These are phyloP conservation scores for Lenwebbia sp. DNA, from an alignment of 345 rosid species.

Conservation along the genomic window DNA sequence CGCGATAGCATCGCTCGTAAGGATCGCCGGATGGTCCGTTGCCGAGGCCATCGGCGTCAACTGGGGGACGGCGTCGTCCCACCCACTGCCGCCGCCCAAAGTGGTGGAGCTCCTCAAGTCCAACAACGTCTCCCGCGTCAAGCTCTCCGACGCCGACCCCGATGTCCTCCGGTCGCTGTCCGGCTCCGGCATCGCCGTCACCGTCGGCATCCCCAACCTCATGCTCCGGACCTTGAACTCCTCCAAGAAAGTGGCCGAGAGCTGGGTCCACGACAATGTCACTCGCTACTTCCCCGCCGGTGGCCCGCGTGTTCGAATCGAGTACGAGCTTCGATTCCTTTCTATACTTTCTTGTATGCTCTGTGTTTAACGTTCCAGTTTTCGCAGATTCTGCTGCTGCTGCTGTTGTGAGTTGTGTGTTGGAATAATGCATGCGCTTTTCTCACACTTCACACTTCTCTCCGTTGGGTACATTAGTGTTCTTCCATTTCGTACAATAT, in stretches of 20 bases:
- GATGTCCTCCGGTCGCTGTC: slow-evolving; percentile 59
- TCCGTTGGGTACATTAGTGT: neutral
- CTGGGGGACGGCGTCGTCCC: slow-evolving; percentile 81
- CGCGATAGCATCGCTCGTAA: neutral
- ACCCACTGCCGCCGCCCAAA: slow-evolving; percentile 65
- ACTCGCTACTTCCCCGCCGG: slow-evolving; percentile 65
- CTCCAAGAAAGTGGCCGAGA: slow-evolving; percentile 57
- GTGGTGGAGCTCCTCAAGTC: slow-evolving; percentile 83
- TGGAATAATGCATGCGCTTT: neutral
- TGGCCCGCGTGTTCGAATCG: slow-evolving; percentile 42
- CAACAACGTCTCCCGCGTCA: slow-evolving; percentile 61
- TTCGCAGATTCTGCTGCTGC: neutral
- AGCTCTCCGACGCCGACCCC: slow-evolving; percentile 79
- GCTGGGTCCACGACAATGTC: slow-evolving; percentile 96
- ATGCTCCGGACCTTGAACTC: slow-evolving; percentile 63
- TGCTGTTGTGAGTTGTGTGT: neutral
- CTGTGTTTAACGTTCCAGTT: neutral
- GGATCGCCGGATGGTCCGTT: neutral
- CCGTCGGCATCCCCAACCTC: slow-evolving; percentile 58
- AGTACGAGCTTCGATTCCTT: slow-evolving; percentile 29
- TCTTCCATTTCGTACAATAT: neutral
- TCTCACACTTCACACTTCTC: neutral
- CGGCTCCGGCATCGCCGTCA: slow-evolving; percentile 56
- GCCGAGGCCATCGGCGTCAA: slow-evolving; percentile 50
- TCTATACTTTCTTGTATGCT: neutral